These are phyloP conservation scores for Leptodermis oblonga DNA, from an alignment of 257 asterid genomes.

Conservation along the genomic window DNA sequence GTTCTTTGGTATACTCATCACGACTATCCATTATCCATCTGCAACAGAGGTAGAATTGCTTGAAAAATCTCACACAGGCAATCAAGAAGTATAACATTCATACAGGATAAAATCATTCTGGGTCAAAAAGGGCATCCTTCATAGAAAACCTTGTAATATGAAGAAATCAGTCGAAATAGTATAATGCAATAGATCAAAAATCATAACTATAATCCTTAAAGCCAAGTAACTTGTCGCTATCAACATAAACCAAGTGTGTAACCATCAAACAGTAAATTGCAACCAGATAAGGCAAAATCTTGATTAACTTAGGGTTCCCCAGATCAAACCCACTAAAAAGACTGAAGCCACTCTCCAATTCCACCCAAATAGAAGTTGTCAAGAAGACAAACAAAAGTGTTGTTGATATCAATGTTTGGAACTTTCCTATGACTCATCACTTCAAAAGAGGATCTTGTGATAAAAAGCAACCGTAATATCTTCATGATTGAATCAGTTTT, in stretches of 20 bases:
- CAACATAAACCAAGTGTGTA: not conserved
- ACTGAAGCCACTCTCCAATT: not conserved
- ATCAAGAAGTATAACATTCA: not conserved
- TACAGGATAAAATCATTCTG: not conserved
- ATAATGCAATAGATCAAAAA: not conserved
- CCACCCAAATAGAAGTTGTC: too few relatives aligned
- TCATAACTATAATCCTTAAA: not conserved
- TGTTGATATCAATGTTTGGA: not conserved
- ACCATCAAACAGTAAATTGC: not conserved
- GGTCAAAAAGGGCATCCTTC: not conserved
- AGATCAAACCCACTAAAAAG: not conserved
- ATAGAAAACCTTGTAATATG: not conserved
- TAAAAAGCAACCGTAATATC: too few relatives aligned
- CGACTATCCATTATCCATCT: constrained; percentile 99
- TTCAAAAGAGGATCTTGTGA: too few relatives aligned
- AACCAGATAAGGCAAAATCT: not conserved
- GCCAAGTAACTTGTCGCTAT: not conserved
- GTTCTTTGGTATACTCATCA: constrained; percentile 86
- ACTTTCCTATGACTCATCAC: too few relatives aligned
- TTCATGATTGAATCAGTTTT: too few relatives aligned
- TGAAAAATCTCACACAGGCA: not conserved
- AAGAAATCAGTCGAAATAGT: not conserved
- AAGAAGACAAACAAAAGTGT: not conserved
- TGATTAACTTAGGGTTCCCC: not conserved
- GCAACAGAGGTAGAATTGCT: constrained; percentile 20